These are phyloP conservation scores for Coriolopsis trogii DNA, from an alignment of 1,284 basidiomycete species.

Conservation along the genomic window DNA sequence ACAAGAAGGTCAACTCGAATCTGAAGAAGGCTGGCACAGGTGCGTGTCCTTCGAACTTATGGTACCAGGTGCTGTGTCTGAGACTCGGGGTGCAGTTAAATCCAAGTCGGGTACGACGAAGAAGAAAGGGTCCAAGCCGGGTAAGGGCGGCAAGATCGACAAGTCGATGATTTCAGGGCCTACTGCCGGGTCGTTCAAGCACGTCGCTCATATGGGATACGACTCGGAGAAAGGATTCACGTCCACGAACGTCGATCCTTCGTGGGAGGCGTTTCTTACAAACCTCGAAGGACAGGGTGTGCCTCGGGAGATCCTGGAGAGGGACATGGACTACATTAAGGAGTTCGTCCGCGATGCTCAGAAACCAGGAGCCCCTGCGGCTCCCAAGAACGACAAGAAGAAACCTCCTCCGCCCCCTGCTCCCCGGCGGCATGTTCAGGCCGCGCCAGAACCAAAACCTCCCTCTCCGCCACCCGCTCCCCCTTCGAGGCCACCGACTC, in stretches of 20 bases:
- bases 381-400: no score
- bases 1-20: conserved; percentile 85
- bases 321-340: conserved; percentile 91
- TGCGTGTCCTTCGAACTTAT: conserved; percentile 35
- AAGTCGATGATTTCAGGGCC: conserved; percentile 92
- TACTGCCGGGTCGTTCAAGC: conserved; percentile 79
- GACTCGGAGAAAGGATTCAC: conserved; percentile 87
- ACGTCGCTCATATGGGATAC: conserved; percentile 96
- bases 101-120: conserved; percentile 49
- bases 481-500: conserved; percentile 22
- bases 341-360: conserved; percentile 75
- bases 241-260: conserved; percentile 88
- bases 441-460: conserved; percentile 34
- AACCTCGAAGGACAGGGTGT: conserved; percentile 77
- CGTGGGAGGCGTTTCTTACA: conserved; percentile 83
- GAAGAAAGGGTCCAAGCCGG: conserved; percentile 51
- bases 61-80: no score
- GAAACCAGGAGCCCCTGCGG: conserved; percentile 31
- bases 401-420: conserved; percentile 57
- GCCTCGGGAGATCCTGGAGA: conserved; percentile 59
- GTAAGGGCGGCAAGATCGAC: conserved; percentile 75
- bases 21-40: conserved; percentile 70
- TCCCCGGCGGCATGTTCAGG: conserved; percentile 43
- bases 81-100: conserved; percentile 31
- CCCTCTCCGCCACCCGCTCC: conserved; percentile 29